Evolutionary conservation across 495 filamentous ascomycete species (phyloP).

Genomic region (Talaromyces borbonicus): DNA sequence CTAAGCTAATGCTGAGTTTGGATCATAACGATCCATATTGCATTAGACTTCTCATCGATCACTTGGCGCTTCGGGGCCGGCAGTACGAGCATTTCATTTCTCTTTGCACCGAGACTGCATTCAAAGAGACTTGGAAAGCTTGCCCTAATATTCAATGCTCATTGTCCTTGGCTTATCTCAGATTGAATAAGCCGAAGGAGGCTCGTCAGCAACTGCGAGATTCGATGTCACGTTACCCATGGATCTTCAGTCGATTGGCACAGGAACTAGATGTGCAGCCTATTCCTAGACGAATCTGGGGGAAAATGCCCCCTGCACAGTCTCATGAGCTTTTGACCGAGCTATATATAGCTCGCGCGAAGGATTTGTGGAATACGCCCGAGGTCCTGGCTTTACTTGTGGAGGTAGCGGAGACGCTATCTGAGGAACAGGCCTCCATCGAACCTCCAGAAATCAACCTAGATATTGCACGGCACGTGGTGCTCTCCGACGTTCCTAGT

Average conservation of each 20-base stretch:
- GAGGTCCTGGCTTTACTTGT: constrained; percentile 60
- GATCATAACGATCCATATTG: constrained; percentile 78
- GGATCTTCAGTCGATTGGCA: constrained; percentile 69
- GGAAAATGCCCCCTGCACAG: constrained; percentile 52
- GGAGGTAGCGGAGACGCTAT: constrained; percentile 54
- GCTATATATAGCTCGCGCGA: constrained; percentile 69
- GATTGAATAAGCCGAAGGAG: constrained; percentile 52
- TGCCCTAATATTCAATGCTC: constrained; percentile 64
- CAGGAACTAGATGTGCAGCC: constrained; percentile 63
- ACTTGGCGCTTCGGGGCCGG: constrained; percentile 68
- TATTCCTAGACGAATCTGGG: constrained; percentile 72
- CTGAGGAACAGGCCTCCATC: constrained; percentile 25
- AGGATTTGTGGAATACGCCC: constrained; percentile 85
- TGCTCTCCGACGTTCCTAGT: constrained; percentile 59
- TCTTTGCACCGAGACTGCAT: constrained; percentile 49
- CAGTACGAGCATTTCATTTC: constrained; percentile 69
- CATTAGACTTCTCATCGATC: constrained; percentile 67
- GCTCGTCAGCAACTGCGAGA: constrained; percentile 52
- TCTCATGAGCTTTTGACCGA: constrained; percentile 66
- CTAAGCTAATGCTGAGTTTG: constrained; percentile 70
- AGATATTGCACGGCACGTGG: constrained; percentile 66
- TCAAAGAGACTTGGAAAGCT: constrained; percentile 36
- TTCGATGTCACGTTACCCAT: constrained; percentile 66
- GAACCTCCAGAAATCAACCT: constrained; percentile 43
- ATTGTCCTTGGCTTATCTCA: constrained; percentile 59